Evolutionary conservation across 495 filamentous ascomycete species (phyloP).

Genomic region (Annulohypoxylon stygium): DNA sequence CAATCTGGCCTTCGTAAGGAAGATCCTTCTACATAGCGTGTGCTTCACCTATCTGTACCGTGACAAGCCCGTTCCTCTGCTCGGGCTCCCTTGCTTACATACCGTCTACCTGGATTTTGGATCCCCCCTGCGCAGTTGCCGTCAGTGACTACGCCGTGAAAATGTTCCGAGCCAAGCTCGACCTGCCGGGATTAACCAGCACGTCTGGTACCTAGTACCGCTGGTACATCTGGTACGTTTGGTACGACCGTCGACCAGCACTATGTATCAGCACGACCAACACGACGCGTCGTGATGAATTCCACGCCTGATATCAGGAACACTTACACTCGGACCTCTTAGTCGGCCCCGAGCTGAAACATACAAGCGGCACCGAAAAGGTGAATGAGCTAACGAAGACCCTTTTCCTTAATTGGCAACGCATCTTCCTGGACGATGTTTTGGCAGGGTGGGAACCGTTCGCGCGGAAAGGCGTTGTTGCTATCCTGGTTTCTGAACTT

Average conservation of each 20-base stretch:
- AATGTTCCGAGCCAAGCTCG: conserved; percentile 37
- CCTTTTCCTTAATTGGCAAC: conserved; percentile 38
- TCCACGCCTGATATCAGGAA: conserved; percentile 33
- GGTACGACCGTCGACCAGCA: not conserved
- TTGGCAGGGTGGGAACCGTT: conserved; percentile 43
- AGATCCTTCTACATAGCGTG: conserved; percentile 38
- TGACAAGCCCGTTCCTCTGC: conserved; percentile 34
- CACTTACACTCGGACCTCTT: conserved; percentile 21
- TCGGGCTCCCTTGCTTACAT: conserved; percentile 39
- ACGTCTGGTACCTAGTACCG: conserved; percentile 2
- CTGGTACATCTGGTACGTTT: not conserved
- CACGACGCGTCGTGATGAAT: conserved; percentile 29
- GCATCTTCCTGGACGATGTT: conserved; percentile 36
- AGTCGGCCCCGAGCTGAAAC: conserved; percentile 34
- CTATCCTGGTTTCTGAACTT: conserved; percentile 40
- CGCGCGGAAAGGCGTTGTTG: conserved; percentile 35
- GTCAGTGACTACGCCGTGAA: conserved; percentile 29
- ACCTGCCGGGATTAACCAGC: conserved; percentile 28
- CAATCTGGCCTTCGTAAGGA: conserved; percentile 37
- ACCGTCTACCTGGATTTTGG: conserved; percentile 46
- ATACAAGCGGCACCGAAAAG: conserved; percentile 24
- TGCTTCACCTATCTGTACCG: conserved; percentile 40
- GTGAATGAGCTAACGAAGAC: conserved; percentile 32
- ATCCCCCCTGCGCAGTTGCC: conserved; percentile 20
- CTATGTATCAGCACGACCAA: not conserved